A percentile compares a stretch with the other conserved stretches of the same genome.
Conservation (phyloP, 192 early-diverging fungal species). For the Coemansia sp. region DNA sequence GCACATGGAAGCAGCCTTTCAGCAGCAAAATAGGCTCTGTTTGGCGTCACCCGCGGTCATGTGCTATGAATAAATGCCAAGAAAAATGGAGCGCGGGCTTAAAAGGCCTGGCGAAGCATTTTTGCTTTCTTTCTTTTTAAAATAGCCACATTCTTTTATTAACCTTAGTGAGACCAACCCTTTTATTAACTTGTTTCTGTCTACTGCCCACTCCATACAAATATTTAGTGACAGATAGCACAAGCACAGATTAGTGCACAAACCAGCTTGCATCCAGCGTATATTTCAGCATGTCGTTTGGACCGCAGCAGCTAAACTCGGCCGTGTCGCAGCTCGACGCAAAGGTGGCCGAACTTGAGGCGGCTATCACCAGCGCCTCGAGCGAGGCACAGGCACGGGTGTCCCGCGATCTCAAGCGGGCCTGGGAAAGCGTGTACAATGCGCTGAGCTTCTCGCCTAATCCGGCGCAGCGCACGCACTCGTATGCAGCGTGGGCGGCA, state of each 20-base stretch:
- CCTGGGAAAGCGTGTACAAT: conserved; percentile 51
- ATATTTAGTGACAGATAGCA: too few species aligned
- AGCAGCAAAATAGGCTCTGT: too few species aligned
- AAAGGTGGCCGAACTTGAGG: conserved; percentile 46
- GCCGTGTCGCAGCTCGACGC: conserved; percentile 45
- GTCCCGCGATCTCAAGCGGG: conserved; percentile 44
- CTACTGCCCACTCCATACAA: too few species aligned
- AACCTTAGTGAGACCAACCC: background rate
- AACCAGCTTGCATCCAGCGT: too few species aligned
- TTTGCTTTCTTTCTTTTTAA: too few species aligned
- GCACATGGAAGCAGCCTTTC: too few species aligned
- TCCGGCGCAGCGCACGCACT: conserved; percentile 11
- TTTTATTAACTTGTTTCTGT: too few species aligned
- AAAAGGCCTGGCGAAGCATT: too few species aligned
- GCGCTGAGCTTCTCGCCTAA: conserved; percentile 40
- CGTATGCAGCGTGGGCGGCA: conserved; percentile 32
- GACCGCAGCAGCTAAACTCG: conserved; percentile 33
- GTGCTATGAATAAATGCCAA: too few species aligned
- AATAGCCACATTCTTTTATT: background rate
- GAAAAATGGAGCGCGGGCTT: too few species aligned
- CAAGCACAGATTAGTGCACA: too few species aligned
- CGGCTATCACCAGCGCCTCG: conserved; percentile 30
- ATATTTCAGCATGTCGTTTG: conserved; percentile 26
- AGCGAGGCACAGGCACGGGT: conserved; percentile 44
- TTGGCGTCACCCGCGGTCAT: too few species aligned